These are phyloP conservation scores for Globisporangium radiosum DNA, from an alignment of 352 stramenopile species.

Conservation along the genomic window DNA sequence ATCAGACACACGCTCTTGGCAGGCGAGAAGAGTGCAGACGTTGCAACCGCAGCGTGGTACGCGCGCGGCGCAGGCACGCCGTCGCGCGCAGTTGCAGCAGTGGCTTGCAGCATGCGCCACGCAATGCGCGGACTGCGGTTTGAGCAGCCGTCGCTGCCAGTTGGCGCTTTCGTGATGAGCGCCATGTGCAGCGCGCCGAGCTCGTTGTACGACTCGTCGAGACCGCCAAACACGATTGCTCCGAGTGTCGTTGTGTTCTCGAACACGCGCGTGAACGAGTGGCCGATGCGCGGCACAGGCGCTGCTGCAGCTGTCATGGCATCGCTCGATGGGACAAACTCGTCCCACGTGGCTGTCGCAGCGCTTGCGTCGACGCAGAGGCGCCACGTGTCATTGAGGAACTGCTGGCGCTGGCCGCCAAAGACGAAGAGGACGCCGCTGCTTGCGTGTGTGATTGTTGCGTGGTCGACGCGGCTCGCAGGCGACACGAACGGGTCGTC, in stretches of 20 bases:
- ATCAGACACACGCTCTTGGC: conserved; percentile 35
- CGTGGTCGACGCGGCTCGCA: conserved; percentile 51
- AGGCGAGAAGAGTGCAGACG: conserved; percentile 25
- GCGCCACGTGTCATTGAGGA: conserved; percentile 60
- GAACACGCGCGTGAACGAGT: conserved; percentile 52
- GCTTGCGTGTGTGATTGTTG: conserved; percentile 23
- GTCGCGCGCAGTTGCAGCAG: conserved; percentile 2
- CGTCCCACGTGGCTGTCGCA: conserved; percentile 36
- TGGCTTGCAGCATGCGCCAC: conserved; percentile 28
- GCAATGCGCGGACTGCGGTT: conserved; percentile 23
- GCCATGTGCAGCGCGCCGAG: conserved; percentile 34
- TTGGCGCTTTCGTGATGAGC: conserved; percentile 28
- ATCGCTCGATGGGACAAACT: conserved; percentile 39
- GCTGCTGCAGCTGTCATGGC: conserved; percentile 15
- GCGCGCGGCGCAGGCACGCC: conserved; percentile 24
- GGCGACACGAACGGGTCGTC: conserved; percentile 56
- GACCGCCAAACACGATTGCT: conserved; percentile 38
- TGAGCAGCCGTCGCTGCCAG: conserved; percentile 11
- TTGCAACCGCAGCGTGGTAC: conserved; percentile 41
- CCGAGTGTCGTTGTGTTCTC: conserved; percentile 36
- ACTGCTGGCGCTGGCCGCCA: conserved; percentile 45
- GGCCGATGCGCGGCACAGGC: conserved; percentile 41
- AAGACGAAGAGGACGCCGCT: conserved; percentile 37
- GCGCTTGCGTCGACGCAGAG: conserved; percentile 39
- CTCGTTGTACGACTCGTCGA: conserved; percentile 41